Base-by-base conservation (phyloP, 805 yeast genomes). In the Hemisphaericaspora nanyangensis region DNA sequence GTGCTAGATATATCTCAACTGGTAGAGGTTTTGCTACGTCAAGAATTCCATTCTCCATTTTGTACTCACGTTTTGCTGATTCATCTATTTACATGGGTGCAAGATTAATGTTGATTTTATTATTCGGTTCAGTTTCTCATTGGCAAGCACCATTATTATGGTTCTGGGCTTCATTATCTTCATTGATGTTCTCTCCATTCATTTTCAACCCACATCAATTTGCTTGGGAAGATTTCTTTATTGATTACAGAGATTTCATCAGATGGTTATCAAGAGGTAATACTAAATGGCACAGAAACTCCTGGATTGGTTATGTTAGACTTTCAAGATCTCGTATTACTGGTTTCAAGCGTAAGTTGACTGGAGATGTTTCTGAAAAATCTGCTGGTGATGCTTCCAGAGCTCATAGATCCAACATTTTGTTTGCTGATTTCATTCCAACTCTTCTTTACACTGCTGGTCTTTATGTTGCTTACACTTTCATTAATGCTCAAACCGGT, bases 141-240 rank as follows among this genome's bases (percentile, higher is more conserved):
- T 85, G 98, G 98, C 95, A 87, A 67, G 84, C 96, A 17, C 86
- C 97, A 31, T 72, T 93, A 52, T 65, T 91, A 47, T 93, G 97
- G 96, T 93, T 93, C 79, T 93, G 98, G 97, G 83, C 93, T 43
- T 84, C 95, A 15, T 71, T 89, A 52, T 74, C 89, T 34, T 86
- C 98, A 3, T 75, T 93, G 68, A 76, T 88, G 68, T 79, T 88
- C 52, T 83, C 98, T 35, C 99, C 99, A 55, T 89, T 91, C 63
- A 58, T 93, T 45, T 93, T 88, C 79, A 93, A 93, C 69, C 99
- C 99, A 34, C 97, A 91, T 69, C 98, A 93, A 72, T 93, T 90
- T 65, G 80, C 96, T 37, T 84, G 95, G 90, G 85, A 82, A 60
- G 97, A 90, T 67, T 91, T 85, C 79, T 88, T 91, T 68, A 80